Base-by-base conservation (phyloP, 306 rosid species). In the Cucurbita pepo region DNA sequence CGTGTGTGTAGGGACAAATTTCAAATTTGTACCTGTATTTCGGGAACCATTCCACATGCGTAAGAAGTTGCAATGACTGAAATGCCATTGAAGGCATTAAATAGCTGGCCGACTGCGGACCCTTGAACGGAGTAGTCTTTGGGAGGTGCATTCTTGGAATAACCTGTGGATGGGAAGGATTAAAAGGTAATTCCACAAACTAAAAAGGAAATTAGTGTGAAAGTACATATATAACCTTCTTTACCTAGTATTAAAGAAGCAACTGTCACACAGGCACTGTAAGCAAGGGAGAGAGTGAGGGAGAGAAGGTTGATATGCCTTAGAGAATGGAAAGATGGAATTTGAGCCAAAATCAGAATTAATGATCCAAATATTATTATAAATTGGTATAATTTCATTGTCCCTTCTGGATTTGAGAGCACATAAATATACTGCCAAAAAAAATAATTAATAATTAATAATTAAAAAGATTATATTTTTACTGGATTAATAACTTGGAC, bases 241-340 rank as follows among this genome's bases (percentile, higher is more conserved):
- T 75, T 89, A 89, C 96, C 97, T 10, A 87, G 45, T 73, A 78
- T 30, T 66, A 92, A 82, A 36, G 89, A 85, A 22, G 88, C 97
- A n/a, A 81, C 78, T 3, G 87, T 73, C 74, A 71, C 73, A 16
- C 82, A 85, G 62, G 85, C 74, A 7, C 91, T 77, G 36, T 65
- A 89, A 55, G 85, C 74, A 77, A 91, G 75, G 65, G 86, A 81
- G 2, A 91, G 90, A 74, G 76, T 11, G 41, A 92, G 83, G 79
- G 96, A 88, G 37, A 89, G 19, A 19, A 92, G 84, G 75, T 87
- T 89, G 36, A 89, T 74, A 22, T 91, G 88, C 66, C 97, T 83
- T 21, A 92, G 69, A 63, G 96, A 89, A 72, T 92, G 96, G 77
- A 92, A 92, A 48, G 97, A 91, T 73, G 97, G 96, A 72, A 89